phyloP scores from a whole-genome alignment of 768 basidiomycete species.

The Hygrocybe coccinea region DNA sequence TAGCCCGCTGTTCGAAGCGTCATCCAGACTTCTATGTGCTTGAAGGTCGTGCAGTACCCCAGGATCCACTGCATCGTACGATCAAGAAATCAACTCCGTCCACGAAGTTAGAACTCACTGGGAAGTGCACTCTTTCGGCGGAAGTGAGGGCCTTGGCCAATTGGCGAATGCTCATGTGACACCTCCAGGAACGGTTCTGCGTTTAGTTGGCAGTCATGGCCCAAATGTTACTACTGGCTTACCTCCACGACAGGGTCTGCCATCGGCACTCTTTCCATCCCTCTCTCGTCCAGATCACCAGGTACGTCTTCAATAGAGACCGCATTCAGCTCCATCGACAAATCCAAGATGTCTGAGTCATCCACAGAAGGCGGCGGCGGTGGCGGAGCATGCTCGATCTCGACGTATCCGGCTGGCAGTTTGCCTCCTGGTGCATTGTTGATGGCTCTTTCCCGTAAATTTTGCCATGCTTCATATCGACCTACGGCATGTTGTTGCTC shows the following conservation, averaged over 20 bases:
- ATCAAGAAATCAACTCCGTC: background rate
- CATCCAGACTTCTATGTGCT: conserved; percentile 79
- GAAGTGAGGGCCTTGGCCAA: conserved; percentile 69
- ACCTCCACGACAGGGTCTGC: conserved; percentile 87
- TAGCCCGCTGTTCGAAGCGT: conserved; percentile 24
- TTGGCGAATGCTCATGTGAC: conserved; percentile 54
- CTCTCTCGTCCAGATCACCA: conserved; percentile 71
- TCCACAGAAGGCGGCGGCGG: conserved; percentile 73
- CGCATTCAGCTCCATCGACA: conserved; percentile 85
- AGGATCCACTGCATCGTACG: conserved; percentile 63
- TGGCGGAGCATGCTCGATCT: conserved; percentile 66
- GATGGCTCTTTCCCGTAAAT: conserved; percentile 70
- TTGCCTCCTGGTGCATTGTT: conserved; percentile 63
- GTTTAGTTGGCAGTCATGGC: background rate
- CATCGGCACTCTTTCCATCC: conserved; percentile 85
- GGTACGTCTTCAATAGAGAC: conserved; percentile 72
- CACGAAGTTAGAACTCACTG: conserved; percentile 44
- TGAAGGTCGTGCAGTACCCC: conserved; percentile 84
- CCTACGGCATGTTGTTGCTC: conserved; percentile 82
- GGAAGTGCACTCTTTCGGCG: conserved; percentile 94
- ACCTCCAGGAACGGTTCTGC: conserved; percentile 56
- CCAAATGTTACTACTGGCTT: conserved; percentile 34
- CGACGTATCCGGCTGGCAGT: conserved; percentile 65
- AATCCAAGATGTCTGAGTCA: conserved; percentile 80
- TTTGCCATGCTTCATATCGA: conserved; percentile 88